Base-by-base conservation (phyloP, 768 basidiomycete species). In the Hysterangium stoloniferum region DNA sequence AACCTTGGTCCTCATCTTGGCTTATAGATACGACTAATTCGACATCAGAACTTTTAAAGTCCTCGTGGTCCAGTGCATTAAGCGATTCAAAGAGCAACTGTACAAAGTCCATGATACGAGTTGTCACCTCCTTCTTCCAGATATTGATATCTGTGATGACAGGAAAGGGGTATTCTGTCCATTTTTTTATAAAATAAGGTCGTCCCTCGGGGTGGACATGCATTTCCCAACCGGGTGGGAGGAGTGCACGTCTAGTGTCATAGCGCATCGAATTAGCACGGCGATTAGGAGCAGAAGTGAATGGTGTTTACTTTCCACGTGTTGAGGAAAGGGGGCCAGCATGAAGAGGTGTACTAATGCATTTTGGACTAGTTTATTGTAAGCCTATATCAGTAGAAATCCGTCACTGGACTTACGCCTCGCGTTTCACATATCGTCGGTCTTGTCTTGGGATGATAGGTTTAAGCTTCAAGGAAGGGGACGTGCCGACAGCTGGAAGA, bases 181-280 rank as follows among this genome's bases (percentile, higher is more conserved):
- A 20, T 9, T 66, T 45, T 28, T 80, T 68, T 48, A 63, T 61
- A 54, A 76, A 82, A 57, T 84, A 84, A 1, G 64, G 54, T 54
- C 79, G 74, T 9, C 82, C 82, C 56, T 84, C 82, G 0, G 82
- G 80, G 40, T 84, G 80, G 1, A 69, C 63, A 33, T 71, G 61
- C 4, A 66, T 57, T 1, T 62, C 59, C 82, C 82, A 84, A 12
- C 66, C 58, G 9, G 56, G 62, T 15, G 76, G 76, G 27, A 79
- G 62, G 75, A n/a, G n/a, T n/a, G n/a, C n/a, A n/a, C n/a, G 6
- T 41, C 33, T 32, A 33, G n/a, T 32, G 27, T 29, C 29, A 6
- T 6, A 13, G n/a, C n/a, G n/a, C n/a, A n/a, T n/a, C n/a, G n/a
- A n/a, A n/a, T n/a, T n/a, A n/a, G n/a, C n/a, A n/a, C n/a, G n/a